Evolutionary conservation across 805 yeast genomes (phyloP).

Genomic region (Yarrowia sp.): DNA sequence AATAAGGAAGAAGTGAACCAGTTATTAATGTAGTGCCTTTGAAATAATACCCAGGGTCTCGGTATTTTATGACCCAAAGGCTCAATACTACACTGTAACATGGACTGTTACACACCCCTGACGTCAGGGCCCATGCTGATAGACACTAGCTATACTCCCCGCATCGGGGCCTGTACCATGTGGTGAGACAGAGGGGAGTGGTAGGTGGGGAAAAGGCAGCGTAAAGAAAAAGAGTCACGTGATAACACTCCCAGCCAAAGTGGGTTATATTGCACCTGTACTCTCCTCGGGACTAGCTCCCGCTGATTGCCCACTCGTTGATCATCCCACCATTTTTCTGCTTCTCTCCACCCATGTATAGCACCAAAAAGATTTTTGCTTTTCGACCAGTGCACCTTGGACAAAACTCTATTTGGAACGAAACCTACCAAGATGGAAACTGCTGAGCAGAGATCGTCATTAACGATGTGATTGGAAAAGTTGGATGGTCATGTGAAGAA

Average conservation of each 20-base stretch:
- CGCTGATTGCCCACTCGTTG: not conserved
- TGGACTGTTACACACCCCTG: not conserved
- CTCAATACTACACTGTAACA: not conserved
- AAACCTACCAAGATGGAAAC: not conserved
- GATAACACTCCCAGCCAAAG: too few species aligned
- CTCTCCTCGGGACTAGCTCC: too few species aligned
- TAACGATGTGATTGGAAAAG: not conserved
- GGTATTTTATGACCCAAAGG: too few species aligned
- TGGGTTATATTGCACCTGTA: too few species aligned
- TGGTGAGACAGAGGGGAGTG: not conserved
- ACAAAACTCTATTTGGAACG: not conserved
- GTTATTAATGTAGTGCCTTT: too few species aligned
- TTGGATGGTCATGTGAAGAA: not conserved
- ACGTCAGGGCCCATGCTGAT: not conserved
- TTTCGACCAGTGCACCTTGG: not conserved
- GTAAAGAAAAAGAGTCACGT: too few species aligned
- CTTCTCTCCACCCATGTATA: not conserved
- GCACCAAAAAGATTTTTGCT: not conserved
- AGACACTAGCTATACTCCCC: not conserved
- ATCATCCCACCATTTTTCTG: not conserved
- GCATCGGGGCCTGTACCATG: conserved; percentile 14
- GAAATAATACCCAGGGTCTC: too few species aligned
- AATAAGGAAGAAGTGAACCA: too few species aligned
- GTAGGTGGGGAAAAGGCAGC: not conserved
- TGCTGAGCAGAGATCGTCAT: not conserved